phyloP scores from a whole-genome alignment of 2,329 filamentous ascomycete genomes.

The Botrytis byssoidea region DNA sequence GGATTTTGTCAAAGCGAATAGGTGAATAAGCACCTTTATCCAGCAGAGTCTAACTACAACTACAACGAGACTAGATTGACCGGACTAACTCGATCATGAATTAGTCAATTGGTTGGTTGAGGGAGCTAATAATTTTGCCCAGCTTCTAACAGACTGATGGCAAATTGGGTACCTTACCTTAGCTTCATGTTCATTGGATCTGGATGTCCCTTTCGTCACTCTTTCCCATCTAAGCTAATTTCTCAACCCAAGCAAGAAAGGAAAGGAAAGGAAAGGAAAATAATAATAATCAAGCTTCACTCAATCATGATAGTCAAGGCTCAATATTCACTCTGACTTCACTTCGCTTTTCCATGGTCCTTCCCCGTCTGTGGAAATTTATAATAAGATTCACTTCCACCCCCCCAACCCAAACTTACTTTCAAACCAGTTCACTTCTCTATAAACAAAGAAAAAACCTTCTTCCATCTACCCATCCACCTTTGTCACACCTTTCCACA shows the following conservation, averaged over 20 bases:
- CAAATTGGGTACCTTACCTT: conserved; percentile 12
- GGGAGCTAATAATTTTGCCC: neutral
- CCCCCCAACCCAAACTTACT: neutral
- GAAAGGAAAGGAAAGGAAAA: neutral
- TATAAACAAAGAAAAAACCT: neutral
- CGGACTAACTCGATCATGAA: neutral
- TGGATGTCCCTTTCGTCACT: neutral
- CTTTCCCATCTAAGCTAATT: neutral
- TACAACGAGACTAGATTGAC: neutral
- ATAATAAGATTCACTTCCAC: conserved; percentile 4
- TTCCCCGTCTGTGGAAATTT: neutral
- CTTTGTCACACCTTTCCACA: neutral
- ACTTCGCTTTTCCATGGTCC: neutral
- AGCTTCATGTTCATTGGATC: conserved; percentile 8
- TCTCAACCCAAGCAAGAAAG: neutral
- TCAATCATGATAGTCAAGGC: neutral
- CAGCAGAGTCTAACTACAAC: no score
- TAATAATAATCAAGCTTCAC: conserved; percentile 4
- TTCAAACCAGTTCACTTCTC: neutral
- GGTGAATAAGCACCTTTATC: neutral
- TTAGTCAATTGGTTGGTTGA: neutral
- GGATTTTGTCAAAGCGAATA: neutral
- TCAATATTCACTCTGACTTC: conserved; percentile 3
- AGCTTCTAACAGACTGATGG: neutral
- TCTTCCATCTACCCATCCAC: neutral